These are phyloP conservation scores for Shiraia sp. DNA, from an alignment of 2,329 filamentous ascomycete genomes.

Conservation along the genomic window DNA sequence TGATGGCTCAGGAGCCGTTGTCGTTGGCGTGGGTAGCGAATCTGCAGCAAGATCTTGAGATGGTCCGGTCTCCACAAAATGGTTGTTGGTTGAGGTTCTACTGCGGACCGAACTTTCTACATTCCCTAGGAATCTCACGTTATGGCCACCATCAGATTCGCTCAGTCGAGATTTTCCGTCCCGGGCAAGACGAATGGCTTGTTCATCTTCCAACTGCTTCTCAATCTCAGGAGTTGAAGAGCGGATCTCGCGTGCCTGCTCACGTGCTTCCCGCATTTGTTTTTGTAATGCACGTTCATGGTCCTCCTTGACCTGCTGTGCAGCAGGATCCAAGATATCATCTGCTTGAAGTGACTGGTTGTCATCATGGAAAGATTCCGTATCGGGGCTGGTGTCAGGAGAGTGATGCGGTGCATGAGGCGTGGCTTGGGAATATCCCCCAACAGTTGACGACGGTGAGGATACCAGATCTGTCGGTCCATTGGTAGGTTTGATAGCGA, in stretches of 20 bases:
- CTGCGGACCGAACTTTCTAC: slow-evolving; percentile 22
- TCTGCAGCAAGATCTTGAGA: slow-evolving; percentile 28
- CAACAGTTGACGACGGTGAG: slow-evolving; percentile 67
- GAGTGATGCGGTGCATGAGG: slow-evolving; percentile 70
- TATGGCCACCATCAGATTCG: slow-evolving; percentile 18
- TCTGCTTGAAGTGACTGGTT: slow-evolving; percentile 32
- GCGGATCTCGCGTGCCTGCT: slow-evolving; percentile 47
- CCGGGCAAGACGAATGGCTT: slow-evolving; percentile 45
- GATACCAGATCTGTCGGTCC: slow-evolving; percentile 43
- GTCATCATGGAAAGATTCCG: slow-evolving; percentile 54
- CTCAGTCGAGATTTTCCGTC: slow-evolving; percentile 36
- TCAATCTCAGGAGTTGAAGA: slow-evolving; percentile 63
- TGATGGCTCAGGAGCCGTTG: slow-evolving; percentile 37
- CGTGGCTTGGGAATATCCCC: slow-evolving; percentile 72
- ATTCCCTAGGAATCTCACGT: slow-evolving; percentile 28
- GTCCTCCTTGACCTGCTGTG: slow-evolving; percentile 55
- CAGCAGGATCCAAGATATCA: slow-evolving; percentile 40
- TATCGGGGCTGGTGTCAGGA: slow-evolving; percentile 74
- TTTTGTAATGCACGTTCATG: slow-evolving; percentile 57
- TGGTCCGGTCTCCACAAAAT: slow-evolving; percentile 12
- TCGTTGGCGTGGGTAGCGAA: slow-evolving; percentile 42
- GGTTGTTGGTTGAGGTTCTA: slow-evolving; percentile 6
- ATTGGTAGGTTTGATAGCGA: slow-evolving; percentile 30
- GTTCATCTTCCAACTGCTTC: slow-evolving; percentile 59
- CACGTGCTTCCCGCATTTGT: slow-evolving; percentile 52